Evolutionary conservation across 306 rosid genomes (phyloP).

Genomic region (Vigna radiata): DNA sequence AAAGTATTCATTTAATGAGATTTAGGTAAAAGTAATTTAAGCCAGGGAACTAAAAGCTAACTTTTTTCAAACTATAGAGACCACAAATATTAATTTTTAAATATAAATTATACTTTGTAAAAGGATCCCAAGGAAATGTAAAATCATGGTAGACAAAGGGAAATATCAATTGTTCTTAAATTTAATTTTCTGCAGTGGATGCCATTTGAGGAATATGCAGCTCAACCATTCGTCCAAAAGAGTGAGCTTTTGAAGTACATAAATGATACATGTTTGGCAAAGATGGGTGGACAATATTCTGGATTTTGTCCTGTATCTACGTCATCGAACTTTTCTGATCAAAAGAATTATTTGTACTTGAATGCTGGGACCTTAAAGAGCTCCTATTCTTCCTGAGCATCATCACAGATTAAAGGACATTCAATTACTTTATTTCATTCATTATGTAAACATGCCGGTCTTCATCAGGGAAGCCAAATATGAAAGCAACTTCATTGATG

Average conservation of each 20-base stretch:
- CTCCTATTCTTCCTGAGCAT: conserved; percentile 41
- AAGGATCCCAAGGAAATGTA: not conserved
- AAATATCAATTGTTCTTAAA: not conserved
- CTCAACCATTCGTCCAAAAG: conserved; percentile 57
- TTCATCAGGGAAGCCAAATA: conserved; percentile 25
- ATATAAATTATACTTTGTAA: not conserved
- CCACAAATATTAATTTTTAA: too few relatives aligned
- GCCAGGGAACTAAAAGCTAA: too few relatives aligned
- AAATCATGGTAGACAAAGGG: conserved; percentile 13
- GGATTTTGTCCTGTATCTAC: conserved; percentile 60
- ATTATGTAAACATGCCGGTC: not conserved
- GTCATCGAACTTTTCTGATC: conserved; percentile 38
- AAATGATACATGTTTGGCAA: conserved; percentile 54
- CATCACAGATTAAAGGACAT: not conserved
- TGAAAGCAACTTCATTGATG: not conserved
- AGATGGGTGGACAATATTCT: conserved; percentile 52
- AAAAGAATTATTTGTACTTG: conserved; percentile 54
- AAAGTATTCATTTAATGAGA: too few relatives aligned
- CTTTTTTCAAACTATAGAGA: too few relatives aligned
- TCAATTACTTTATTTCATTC: conserved; percentile 39
- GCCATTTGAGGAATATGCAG: conserved; percentile 66
- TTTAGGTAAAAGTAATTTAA: too few relatives aligned
- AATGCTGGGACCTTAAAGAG: conserved; percentile 45
- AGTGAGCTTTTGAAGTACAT: conserved; percentile 48
- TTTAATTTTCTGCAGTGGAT: conserved; percentile 71